These are phyloP conservation scores for Hanseniaspora nectarophila DNA, from an alignment of 805 yeast genomes.

Conservation along the genomic window DNA sequence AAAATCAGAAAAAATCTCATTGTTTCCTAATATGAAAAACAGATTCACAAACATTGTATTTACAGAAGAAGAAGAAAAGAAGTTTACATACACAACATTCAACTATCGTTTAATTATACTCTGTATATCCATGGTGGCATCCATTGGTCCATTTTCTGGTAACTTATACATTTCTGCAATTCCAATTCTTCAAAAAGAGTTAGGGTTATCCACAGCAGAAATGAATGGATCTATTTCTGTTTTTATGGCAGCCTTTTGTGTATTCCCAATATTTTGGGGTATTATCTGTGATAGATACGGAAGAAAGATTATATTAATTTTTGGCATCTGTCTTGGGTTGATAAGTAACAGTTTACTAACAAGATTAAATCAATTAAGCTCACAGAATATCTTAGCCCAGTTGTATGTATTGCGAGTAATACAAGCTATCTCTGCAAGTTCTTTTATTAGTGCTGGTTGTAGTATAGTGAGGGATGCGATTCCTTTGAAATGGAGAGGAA, in stretches of 20 bases:
- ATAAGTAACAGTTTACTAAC: conserved; percentile 57
- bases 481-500: conserved; percentile 56
- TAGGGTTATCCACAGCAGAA: conserved; percentile 32
- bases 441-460: conserved; percentile 84
- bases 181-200: conserved; percentile 35
- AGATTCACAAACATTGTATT: not conserved
- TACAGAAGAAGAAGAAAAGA: not conserved
- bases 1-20: not conserved
- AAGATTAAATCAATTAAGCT: conserved; percentile 16
- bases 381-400: conserved; percentile 53
- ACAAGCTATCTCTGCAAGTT: conserved; percentile 74
- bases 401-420: conserved; percentile 49
- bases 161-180: conserved; percentile 46
- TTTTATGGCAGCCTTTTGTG: conserved; percentile 44
- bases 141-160: conserved; percentile 42
- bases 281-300: conserved; percentile 45
- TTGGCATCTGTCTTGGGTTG: conserved; percentile 46
- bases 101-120: not conserved
- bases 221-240: conserved; percentile 48
- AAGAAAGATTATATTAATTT: conserved; percentile 52
- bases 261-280: conserved; percentile 49
- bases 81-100: conserved; percentile 5
- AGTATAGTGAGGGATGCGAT: conserved; percentile 76
- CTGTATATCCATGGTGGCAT: conserved; percentile 6
- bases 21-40: not conserved